These are phyloP conservation scores for Calonectria naviculata DNA, from an alignment of 2,329 filamentous ascomycete genomes.

Conservation along the genomic window DNA sequence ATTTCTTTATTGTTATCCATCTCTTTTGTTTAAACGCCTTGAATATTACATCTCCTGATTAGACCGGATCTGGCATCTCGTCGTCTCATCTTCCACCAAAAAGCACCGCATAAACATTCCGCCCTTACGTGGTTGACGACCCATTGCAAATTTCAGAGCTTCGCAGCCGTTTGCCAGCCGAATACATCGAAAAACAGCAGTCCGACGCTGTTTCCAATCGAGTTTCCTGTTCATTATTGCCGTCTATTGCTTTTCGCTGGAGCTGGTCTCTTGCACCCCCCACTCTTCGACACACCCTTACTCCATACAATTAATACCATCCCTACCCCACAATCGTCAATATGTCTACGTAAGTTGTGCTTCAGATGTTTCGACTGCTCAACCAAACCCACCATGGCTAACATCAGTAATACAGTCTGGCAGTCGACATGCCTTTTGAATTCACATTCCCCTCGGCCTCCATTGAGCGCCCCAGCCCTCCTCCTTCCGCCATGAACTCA, in stretches of 20 bases:
- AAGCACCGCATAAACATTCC: not conserved
- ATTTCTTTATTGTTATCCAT: slow-evolving; percentile 14
- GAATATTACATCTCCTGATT: slow-evolving; percentile 16
- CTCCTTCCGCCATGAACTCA: slow-evolving; percentile 49
- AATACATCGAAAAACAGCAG: not conserved
- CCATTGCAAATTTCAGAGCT: not conserved
- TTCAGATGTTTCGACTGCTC: not conserved
- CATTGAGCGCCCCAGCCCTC: slow-evolving; percentile 45
- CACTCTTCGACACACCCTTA: slow-evolving; percentile 23
- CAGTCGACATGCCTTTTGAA: slow-evolving; percentile 71
- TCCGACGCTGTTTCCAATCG: slow-evolving; percentile 1
- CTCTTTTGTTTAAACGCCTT: slow-evolving; percentile 6
- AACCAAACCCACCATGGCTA: slow-evolving; percentile 27
- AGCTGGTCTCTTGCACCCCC: slow-evolving; percentile 39
- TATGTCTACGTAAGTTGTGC: slow-evolving; percentile 50
- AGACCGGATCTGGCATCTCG: slow-evolving; percentile 36
- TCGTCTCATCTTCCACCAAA: not conserved
- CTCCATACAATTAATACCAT: slow-evolving; percentile 26
- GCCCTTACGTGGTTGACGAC: not conserved
- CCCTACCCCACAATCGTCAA: slow-evolving; percentile 8
- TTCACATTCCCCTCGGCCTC: slow-evolving; percentile 63
- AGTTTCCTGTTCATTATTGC: slow-evolving; percentile 18
- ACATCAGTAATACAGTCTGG: slow-evolving; percentile 60
- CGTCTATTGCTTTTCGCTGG: slow-evolving; percentile 25
- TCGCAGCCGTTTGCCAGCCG: slow-evolving; percentile 1